Evolutionary conservation across 192 early-diverging fungal species (phyloP).

Genomic region (Piromyces finnis): DNA sequence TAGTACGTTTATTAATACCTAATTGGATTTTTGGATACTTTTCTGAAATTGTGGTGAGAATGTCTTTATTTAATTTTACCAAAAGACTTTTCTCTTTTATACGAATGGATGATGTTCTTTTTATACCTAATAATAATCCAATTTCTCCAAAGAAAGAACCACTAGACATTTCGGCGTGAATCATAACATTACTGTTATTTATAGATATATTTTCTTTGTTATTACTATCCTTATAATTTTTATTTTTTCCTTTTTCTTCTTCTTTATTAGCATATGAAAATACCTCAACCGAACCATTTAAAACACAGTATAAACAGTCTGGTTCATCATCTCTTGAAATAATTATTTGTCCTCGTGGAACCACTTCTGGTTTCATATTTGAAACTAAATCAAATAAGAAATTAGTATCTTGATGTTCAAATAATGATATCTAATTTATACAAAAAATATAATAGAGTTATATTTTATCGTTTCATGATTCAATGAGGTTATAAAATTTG

Average conservation of each 20-base stretch:
- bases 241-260: too few relatives aligned
- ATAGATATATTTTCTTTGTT: neutral
- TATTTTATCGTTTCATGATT: neutral
- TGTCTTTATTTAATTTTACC: constrained; percentile 17
- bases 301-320: constrained; percentile 20
- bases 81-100: constrained; percentile 19
- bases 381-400: constrained; percentile 15
- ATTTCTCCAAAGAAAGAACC: constrained; percentile 34
- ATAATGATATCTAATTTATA: constrained; percentile 8
- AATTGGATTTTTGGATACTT: constrained; percentile 16
- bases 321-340: constrained; percentile 18
- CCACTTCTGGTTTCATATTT: constrained; percentile 9
- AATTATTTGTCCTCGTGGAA: constrained; percentile 5
- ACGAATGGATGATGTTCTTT: constrained; percentile 18
- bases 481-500: too few relatives aligned
- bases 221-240: neutral
- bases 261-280: neutral
- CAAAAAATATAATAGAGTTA: too few relatives aligned
- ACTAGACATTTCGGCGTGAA: constrained; percentile 22
- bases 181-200: constrained; percentile 2
- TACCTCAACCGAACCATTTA: constrained; percentile 19
- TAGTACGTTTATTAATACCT: constrained; percentile 16
- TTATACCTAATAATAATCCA: constrained; percentile 22
- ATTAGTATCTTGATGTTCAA: constrained; percentile 8
- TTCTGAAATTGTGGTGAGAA: constrained; percentile 8